Conservation (phyloP, 257 asterid genomes). For the Solanum commersonii region DNA sequence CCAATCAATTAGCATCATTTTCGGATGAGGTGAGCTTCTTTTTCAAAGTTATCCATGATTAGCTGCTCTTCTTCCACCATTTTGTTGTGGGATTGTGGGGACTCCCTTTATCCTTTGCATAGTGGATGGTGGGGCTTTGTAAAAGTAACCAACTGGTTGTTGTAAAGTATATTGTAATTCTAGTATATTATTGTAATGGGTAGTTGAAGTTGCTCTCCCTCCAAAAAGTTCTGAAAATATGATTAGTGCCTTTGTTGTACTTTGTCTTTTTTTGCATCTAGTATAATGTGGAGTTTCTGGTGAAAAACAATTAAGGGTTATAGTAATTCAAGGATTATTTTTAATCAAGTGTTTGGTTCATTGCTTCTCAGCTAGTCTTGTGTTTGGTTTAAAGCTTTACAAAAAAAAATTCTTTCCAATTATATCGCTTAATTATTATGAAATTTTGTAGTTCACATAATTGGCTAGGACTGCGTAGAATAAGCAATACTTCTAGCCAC, state of each 20-base stretch:
- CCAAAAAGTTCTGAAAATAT: not conserved
- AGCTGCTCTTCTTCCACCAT: not conserved
- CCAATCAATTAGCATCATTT: slow-evolving; percentile 9
- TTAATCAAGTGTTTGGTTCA: not conserved
- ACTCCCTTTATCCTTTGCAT: slow-evolving; percentile 7
- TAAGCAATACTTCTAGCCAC: not conserved
- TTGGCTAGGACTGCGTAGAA: not conserved
- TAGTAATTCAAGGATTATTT: not conserved
- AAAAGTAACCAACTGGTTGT: slow-evolving; percentile 4
- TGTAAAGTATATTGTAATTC: slow-evolving; percentile 6
- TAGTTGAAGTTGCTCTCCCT: slow-evolving; percentile 4
- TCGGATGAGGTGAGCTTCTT: slow-evolving; percentile 14
- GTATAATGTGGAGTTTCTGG: not conserved
- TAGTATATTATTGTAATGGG: slow-evolving; percentile 8
- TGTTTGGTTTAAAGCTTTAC: not conserved
- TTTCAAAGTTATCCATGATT: slow-evolving; percentile 19
- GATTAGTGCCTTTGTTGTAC: not conserved
- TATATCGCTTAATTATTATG: too few species aligned
- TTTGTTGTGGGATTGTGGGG: slow-evolving; percentile 38
- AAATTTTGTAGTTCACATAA: not conserved
- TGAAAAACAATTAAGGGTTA: not conserved
- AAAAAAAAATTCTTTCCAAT: too few species aligned
- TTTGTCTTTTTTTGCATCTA: not conserved
- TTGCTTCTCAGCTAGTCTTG: not conserved
- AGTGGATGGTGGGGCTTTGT: slow-evolving; percentile 19